Evolutionary conservation across 2,329 filamentous ascomycete genomes (phyloP), one percentile per base, ranked within the genome.

Genomic region (Paraphoma chrysanthemicola): DNA sequence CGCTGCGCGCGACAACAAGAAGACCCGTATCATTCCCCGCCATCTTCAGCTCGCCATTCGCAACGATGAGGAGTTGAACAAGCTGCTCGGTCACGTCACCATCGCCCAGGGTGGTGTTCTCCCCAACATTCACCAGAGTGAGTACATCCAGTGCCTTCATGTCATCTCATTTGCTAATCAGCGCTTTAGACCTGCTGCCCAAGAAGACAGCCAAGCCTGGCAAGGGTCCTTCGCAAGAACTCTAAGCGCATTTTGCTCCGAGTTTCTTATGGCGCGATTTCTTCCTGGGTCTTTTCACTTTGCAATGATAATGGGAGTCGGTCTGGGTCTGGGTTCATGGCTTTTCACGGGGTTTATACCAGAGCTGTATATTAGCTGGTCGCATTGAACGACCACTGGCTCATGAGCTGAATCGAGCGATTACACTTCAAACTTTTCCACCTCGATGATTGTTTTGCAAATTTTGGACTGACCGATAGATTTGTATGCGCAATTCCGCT

Each of bases 51-150:
- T 99, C 72, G 95, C 95, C 82, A 99, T 99, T 85, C 90, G 95
- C 77, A 97, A 97, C 85, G 94, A 98, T 81, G 94, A 98, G 88
- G 95, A 99, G 84, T 82, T 98, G 91, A 97, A 98, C 91, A 98
- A 97, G 88, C 90, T 96, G 63, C 86, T 97, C 66, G 93, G 93
- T 56, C 92, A 96, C 79, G 93, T 97, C 82, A 97, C 93, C 79
- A 97, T 97, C 75, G 93, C 93, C 79, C 93, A 97, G 84, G 93
- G 92, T 85, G 92, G 92, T 93, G 93, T 97, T 70, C 86, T 97
- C 66, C 93, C 93, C 81, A 96, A 96, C 88, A 97, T 97, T 72
- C 92, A 96, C 86, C 91, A 95, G 84, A 97, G 92, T 96, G 88
- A 72, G 92, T 87, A 67, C n/a, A 16, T 28, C 11, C 33, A 4